Evolutionary conservation across 1,284 basidiomycete genomes (phyloP), one percentile per base, ranked within the genome.

Genomic region (Ustilago vetiveriae): DNA sequence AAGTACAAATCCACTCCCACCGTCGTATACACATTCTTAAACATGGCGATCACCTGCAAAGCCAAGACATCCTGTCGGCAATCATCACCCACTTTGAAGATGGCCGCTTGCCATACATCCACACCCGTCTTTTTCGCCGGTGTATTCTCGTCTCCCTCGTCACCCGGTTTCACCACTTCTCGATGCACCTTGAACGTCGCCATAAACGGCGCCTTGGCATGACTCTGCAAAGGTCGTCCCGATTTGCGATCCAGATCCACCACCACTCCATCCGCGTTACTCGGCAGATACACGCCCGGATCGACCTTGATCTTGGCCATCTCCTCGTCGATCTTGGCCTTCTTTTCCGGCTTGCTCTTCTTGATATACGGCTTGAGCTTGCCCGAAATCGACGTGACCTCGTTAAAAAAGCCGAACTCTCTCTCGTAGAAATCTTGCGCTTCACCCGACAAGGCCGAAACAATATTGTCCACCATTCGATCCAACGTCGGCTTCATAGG

Each of bases 201-300:
- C 96, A 99, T 98, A 85, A 98, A 99, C 0, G 96, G 96, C 5
- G 96, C 94, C 86, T 99, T 99, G 7, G 96, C 96, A 77, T 98
- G 96, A 80, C 90, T 93, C 83, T 99, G 96, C 32, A 99, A 84
- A 2, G 96, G 96, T 22, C 96, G 86, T 1, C 96, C 96, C 11
- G 94, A 96, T 79, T 92, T 92, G 80, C 96, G 92, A 83, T 98
- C 95, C 60, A 99, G 90, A 80, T 98, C 96, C 22, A 98, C 88
- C 8, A 99, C 94, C 30, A 90, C 87, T 42, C 96, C 95, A 79
- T 99, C 96, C 0, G 96, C 95, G 80, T 99, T 98, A 81, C 92
- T 94, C 0, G 96, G 96, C 36, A 99, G 85, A 82, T 99, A 99
- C 11, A 98, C 95, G 4, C 96, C 96, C 19, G 92, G 86, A 52